Conservation (phyloP, 257 asterid genomes). For the Schizonepeta tenuifolia region DNA sequence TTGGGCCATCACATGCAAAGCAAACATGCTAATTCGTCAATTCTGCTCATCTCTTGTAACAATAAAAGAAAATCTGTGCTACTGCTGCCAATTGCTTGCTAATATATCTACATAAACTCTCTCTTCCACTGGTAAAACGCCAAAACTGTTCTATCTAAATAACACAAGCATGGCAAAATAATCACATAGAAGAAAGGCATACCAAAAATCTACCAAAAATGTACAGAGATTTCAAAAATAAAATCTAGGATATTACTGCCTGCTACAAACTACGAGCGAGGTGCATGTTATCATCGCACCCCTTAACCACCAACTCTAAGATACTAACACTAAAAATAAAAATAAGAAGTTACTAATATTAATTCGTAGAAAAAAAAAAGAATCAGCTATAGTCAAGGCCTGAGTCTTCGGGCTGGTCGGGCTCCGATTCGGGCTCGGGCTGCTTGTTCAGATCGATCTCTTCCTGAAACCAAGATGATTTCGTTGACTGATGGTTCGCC, state of each 20-base stretch:
- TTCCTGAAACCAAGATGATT: conserved; percentile 60
- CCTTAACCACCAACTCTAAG: neutral
- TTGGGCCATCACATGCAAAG: conserved; percentile 20
- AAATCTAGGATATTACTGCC: conserved; percentile 28
- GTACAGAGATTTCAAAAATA: conserved; percentile 9
- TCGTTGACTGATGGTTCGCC: conserved; percentile 33
- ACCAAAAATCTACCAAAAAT: conserved; percentile 6
- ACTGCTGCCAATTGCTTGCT: neutral
- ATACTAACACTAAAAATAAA: neutral
- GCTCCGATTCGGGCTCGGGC: conserved; percentile 48
- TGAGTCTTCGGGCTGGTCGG: conserved; percentile 31
- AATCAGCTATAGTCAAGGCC: conserved; percentile 34
- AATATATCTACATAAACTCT: conserved; percentile 28
- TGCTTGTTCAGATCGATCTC: conserved; percentile 57
- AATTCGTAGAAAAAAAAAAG: neutral
- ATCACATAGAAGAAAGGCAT: neutral
- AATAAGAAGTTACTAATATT: conserved; percentile 6
- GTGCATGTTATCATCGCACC: conserved; percentile 40
- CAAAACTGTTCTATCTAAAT: conserved; percentile 35
- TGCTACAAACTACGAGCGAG: conserved; percentile 30
- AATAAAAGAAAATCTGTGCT: neutral
- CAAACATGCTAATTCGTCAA: conserved; percentile 15
- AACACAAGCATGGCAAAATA: neutral
- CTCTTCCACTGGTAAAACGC: conserved; percentile 4
- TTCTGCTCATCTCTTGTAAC: neutral